phyloP scores from a whole-genome alignment of 1,139 yeast species.

The Candida tunisiensis region DNA sequence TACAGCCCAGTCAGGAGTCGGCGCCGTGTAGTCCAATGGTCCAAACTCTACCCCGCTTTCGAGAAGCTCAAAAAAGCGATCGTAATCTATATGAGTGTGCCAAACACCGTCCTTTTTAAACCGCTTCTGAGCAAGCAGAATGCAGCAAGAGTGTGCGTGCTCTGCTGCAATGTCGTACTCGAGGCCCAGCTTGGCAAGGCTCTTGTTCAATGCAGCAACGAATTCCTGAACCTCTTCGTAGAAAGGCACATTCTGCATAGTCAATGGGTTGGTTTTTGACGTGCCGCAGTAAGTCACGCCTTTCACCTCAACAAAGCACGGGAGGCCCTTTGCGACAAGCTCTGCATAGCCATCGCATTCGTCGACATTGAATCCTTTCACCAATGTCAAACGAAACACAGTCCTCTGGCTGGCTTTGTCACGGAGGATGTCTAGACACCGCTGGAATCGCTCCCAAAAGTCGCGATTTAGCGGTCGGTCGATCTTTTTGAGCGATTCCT shows the following conservation, averaged over 20 bases:
- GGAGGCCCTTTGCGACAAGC: conserved; percentile 64
- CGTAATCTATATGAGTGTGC: conserved; percentile 83
- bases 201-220: conserved; percentile 44
- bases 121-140: conserved; percentile 59
- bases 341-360: conserved; percentile 82
- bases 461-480: conserved; percentile 84
- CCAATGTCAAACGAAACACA: conserved; percentile 78
- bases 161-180: conserved; percentile 81
- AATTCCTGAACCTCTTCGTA: conserved; percentile 78
- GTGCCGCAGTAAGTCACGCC: conserved; percentile 94
- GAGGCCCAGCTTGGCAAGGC: conserved; percentile 44
- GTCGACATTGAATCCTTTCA: conserved; percentile 79
- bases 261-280: conserved; percentile 65
- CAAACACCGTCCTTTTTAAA: conserved; percentile 59
- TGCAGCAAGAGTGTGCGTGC: conserved; percentile 92
- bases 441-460: conserved; percentile 78
- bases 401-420: conserved; percentile 77
- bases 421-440: conserved; percentile 65
- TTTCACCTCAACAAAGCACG: conserved; percentile 81
- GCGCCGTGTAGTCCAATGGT: conserved; percentile 64
- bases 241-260: conserved; percentile 92
- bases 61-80: conserved; percentile 54
- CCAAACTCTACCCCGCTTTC: conserved; percentile 41
- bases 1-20: conserved; percentile 83
- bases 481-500: conserved; percentile 59